These are phyloP conservation scores for Ophiostoma montium DNA, from an alignment of 2,329 filamentous ascomycete genomes.

Conservation along the genomic window DNA sequence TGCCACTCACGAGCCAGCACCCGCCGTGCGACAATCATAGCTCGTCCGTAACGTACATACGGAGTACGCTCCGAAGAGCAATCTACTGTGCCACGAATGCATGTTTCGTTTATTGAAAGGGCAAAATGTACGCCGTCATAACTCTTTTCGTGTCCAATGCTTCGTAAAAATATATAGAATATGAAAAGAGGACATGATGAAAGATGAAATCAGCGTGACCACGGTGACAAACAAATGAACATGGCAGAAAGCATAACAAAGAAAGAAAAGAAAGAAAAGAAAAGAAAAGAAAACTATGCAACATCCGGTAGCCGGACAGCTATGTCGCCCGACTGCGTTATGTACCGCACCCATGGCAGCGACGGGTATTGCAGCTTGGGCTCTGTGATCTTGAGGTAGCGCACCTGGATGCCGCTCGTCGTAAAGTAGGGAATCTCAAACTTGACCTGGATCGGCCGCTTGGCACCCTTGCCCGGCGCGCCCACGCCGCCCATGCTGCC, in stretches of 20 bases:
- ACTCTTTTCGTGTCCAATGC: background rate
- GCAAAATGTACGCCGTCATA: slow-evolving; percentile 16
- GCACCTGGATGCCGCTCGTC: slow-evolving; percentile 96
- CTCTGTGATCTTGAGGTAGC: slow-evolving; percentile 98
- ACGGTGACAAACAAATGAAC: background rate
- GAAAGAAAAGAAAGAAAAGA: background rate
- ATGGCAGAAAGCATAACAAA: background rate
- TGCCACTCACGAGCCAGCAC: no score
- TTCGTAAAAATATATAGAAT: background rate
- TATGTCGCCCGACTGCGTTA: slow-evolving; percentile 95
- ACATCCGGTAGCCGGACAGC: slow-evolving; percentile 88
- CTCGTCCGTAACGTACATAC: no score
- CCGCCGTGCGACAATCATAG: no score
- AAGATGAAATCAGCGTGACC: background rate
- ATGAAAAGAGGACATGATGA: background rate
- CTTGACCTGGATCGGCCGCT: slow-evolving; percentile 95
- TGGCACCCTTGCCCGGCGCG: slow-evolving; percentile 64
- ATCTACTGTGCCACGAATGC: no score
- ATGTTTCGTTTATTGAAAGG: no score
- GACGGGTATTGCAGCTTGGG: slow-evolving; percentile 87
- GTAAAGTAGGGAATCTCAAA: slow-evolving; percentile 99
- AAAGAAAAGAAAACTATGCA: slow-evolving; percentile 31
- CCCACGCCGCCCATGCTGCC: slow-evolving; percentile 89
- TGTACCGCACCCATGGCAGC: slow-evolving; percentile 94
- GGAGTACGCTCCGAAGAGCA: no score